These are phyloP conservation scores for Leccinellum luteum DNA, from an alignment of 768 basidiomycete species.

Conservation along the genomic window DNA sequence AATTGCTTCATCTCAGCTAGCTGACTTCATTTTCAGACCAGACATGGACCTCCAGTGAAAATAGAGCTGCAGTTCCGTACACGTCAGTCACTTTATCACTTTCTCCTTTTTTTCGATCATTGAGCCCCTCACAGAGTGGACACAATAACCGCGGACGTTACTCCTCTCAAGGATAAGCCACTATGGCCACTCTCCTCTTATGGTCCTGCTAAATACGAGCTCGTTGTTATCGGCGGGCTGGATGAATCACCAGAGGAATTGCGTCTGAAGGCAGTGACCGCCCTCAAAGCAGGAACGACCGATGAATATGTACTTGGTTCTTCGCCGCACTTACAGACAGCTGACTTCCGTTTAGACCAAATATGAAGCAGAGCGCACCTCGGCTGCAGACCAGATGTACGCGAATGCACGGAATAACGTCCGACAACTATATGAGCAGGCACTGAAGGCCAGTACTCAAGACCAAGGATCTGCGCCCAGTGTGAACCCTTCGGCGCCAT, in stretches of 20 bases:
- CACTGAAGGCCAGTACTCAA: conserved; percentile 41
- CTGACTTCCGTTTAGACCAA: conserved; percentile 37
- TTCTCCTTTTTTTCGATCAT: neutral
- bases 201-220: conserved; percentile 73
- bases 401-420: conserved; percentile 50
- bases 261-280: conserved; percentile 58
- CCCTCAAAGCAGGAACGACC: conserved; percentile 50
- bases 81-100: conserved; percentile 30
- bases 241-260: conserved; percentile 83
- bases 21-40: conserved; percentile 32
- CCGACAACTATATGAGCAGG: conserved; percentile 50
- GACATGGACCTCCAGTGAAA: conserved; percentile 38
- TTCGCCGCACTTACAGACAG: neutral
- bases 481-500: conserved; percentile 18
- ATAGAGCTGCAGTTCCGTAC: conserved; percentile 34
- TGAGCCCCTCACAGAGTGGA: conserved; percentile 46
- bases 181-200: conserved; percentile 79
- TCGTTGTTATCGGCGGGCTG: conserved; percentile 56
- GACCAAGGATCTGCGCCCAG: conserved; percentile 8
- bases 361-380: conserved; percentile 57
- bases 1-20: conserved; percentile 8
- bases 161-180: conserved; percentile 60
- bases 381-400: conserved; percentile 50
- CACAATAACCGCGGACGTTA: conserved; percentile 62
- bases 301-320: conserved; percentile 65